Base-by-base conservation (phyloP, 768 basidiomycete genomes). In the Boletus vermiculosoides region DNA sequence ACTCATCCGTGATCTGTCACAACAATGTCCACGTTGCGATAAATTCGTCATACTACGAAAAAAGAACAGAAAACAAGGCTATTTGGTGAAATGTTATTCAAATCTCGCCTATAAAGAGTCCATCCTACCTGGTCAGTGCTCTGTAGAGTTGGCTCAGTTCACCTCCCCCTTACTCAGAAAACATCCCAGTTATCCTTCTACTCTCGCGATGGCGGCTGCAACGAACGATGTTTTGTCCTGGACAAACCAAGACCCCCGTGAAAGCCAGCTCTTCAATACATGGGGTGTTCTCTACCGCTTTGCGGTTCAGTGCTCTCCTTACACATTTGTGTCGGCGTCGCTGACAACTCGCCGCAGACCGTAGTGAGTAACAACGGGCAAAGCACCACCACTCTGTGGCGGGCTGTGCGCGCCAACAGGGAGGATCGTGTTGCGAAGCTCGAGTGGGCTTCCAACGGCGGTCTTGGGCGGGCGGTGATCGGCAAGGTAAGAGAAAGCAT, bases 361-460 rank as follows among this genome's bases (percentile, higher is more conserved):
- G 79, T 80, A 33, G 80, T 83, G 50, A 78, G 73, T 65, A 73
- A 78, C 57, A 86, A 75, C 62, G 90, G 88, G 23, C 81, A 84
- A 66, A 87, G 81, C 63, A 80, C 87, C 53, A 92, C 90, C 23
- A 91, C 88, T 22, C 77, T 93, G 55, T 90, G 83, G 83, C 85
- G 88, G 56, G 76, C 87, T n/a, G 86, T 90, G 65, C 87, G 90
- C 50, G 80, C 87, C 56, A 90, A 87, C 76, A 90, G 88, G 70
- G 90, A 92, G 76, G 91, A 94, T 71, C 86, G 90, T 45, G 86
- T 92, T 67, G 91, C 91, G 61, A 91, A 86, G 76, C 83, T 93
- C 52, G 92, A 94, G 73, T 94, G 91, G 91, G 82, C 88, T 54
- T 77, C 86, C 47, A 90, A 83, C 62, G 91, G 90, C 58, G 86